These are phyloP conservation scores for Nakaseomyces kungkrabaensis DNA, from an alignment of 1,139 yeast genomes.

Conservation along the genomic window DNA sequence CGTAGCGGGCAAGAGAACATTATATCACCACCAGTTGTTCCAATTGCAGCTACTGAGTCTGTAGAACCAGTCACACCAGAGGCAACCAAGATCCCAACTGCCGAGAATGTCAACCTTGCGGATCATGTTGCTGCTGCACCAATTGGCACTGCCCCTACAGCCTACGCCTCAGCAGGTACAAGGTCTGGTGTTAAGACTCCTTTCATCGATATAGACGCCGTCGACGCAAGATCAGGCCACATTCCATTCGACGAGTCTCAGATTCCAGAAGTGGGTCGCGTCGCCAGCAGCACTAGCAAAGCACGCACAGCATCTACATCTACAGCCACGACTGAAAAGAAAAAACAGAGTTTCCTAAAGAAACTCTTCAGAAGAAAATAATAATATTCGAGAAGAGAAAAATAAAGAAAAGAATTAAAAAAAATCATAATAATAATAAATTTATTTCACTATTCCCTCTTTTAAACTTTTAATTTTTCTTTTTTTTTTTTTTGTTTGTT, in stretches of 20 bases:
- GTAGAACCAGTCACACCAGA: neutral
- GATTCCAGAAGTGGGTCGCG: neutral
- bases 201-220: slow-evolving; percentile 2
- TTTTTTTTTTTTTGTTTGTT: too few relatives aligned
- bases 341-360: slow-evolving; percentile 1
- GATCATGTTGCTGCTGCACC: neutral
- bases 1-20: neutral
- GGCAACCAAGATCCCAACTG: neutral
- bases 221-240: slow-evolving; percentile 3
- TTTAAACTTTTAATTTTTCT: too few relatives aligned
- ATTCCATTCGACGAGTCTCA: slow-evolving; percentile 2
- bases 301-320: neutral
- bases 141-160: neutral
- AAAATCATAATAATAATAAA: too few relatives aligned
- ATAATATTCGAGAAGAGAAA: neutral
- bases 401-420: neutral
- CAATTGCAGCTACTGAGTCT: neutral
- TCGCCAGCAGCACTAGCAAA: neutral
- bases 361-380: slow-evolving; percentile 1
- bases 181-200: slow-evolving; percentile 1
- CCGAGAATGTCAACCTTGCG: neutral
- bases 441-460: too few relatives aligned
- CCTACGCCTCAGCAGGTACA: too few relatives aligned
- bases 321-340: neutral
- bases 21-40: neutral